Base-by-base conservation (phyloP, 345 rosid species). In the Populus pruinosa region DNA sequence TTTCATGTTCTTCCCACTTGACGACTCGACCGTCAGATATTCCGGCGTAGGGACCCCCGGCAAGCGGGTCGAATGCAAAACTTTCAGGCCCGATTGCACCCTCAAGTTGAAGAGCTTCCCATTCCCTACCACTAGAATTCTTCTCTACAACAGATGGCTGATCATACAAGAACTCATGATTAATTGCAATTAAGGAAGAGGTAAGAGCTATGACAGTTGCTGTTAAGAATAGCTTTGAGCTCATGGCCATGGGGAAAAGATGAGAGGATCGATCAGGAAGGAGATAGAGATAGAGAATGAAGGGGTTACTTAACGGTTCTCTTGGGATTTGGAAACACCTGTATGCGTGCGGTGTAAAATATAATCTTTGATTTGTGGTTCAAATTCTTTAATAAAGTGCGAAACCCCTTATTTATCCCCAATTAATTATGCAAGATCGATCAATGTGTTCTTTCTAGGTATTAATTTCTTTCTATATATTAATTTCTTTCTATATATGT, bases 81-180 rank as follows among this genome's bases (percentile, higher is more conserved):
- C 70, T 74, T 65, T 74, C 77, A 9, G 77, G 77, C 23, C 77
- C 77, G n/a, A 8, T 12, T 44, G 69, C 70, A 31, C 74, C 39
- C 0, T 31, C 64, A 17, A 71, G 59, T 29, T 16, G 18, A 9
- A 71, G 43, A 71, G 36, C 3, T 23, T 71, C 64, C 21, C 41
- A 29, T 13, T 47, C 21, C 36, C 20, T 2, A 14, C 13, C 21
- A 13, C 50, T 14, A 14, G 50, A 47, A 47, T 4, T 14, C 9
- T 23, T 6, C n/a, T 41, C 2, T 29, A 7, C 33, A 33, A 38
- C 17, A 16, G 27, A 69, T 76, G 27, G 69, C 55, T 18, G 35
- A 2, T n/a, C 39, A 53, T 61, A 36, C 17, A 53, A 11, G 0
- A 76, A 68, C 20, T 55, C 59, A 9, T 8, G 67, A 25, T 55